Conservation (phyloP, 2,329 filamentous ascomycete genomes). For the Xylariaceae sp. region DNA sequence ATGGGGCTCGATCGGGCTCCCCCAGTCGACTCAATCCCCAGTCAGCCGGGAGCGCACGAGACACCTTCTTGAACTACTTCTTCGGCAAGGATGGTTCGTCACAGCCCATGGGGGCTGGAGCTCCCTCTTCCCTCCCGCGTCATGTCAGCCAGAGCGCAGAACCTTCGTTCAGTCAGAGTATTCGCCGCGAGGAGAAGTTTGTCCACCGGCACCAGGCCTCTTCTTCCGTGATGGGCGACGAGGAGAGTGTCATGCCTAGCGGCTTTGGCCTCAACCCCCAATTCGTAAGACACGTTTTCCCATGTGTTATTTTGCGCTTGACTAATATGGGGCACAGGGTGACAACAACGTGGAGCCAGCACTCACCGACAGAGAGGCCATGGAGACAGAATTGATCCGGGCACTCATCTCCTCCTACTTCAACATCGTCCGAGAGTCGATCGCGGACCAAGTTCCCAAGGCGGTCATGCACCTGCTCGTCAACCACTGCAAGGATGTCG, state of each 20-base stretch:
- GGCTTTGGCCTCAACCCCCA: slow-evolving; percentile 41
- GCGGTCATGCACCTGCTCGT: slow-evolving; percentile 98
- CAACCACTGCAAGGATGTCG: slow-evolving; percentile 96
- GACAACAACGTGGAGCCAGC: slow-evolving; percentile 67
- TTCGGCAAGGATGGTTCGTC: slow-evolving; percentile 85
- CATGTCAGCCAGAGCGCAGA: slow-evolving; percentile 75
- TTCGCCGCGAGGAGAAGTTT: slow-evolving; percentile 56
- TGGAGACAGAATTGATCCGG: slow-evolving; percentile 96
- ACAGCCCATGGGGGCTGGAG: slow-evolving; percentile 33
- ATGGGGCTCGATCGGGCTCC: slow-evolving; percentile 55
- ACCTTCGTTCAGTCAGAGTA: slow-evolving; percentile 75
- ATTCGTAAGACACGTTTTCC: slow-evolving; percentile 43
- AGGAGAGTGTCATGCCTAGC: slow-evolving; percentile 30
- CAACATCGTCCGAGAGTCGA: slow-evolving; percentile 97
- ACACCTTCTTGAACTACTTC: slow-evolving; percentile 97
- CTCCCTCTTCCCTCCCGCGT: slow-evolving; percentile 38
- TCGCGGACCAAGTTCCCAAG: slow-evolving; percentile 96
- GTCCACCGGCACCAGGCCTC: slow-evolving; percentile 42
- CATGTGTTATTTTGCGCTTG: slow-evolving; percentile 6
- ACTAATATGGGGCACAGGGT: slow-evolving; percentile 31
- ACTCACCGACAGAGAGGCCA: slow-evolving; percentile 87
- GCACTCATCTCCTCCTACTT: slow-evolving; percentile 97
- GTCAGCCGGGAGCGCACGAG: slow-evolving; percentile 57
- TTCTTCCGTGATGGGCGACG: slow-evolving; percentile 16
- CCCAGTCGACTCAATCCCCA: slow-evolving; percentile 56